Evolutionary conservation across 2,329 filamentous ascomycete genomes (phyloP).

Genomic region (Colletotrichum zoysiae): DNA sequence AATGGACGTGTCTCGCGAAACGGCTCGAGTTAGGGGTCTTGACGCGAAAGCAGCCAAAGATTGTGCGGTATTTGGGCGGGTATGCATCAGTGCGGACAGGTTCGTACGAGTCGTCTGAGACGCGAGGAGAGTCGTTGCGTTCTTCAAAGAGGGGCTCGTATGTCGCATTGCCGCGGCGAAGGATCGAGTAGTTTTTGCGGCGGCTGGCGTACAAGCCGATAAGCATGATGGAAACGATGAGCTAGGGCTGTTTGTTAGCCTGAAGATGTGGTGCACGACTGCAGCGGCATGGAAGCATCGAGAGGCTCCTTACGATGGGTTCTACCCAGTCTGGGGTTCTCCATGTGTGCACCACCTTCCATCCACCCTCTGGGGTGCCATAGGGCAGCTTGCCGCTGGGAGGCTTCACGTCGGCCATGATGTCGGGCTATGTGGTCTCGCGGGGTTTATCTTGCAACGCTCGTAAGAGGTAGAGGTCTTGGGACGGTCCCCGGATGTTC

Average conservation of each 20-base stretch:
- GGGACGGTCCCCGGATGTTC: background rate
- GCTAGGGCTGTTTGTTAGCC: conserved; percentile 44
- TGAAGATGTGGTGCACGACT: background rate
- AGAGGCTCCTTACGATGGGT: conserved; percentile 47
- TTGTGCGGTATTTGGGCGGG: conserved; percentile 62
- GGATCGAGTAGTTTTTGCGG: conserved; percentile 52
- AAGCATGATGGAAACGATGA: conserved; percentile 54
- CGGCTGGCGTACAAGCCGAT: conserved; percentile 54
- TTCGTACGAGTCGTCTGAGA: conserved; percentile 44
- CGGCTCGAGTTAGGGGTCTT: conserved; percentile 71
- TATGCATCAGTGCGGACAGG: conserved; percentile 46
- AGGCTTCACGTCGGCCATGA: conserved; percentile 37
- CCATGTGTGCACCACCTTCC: conserved; percentile 46
- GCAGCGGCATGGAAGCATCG: background rate
- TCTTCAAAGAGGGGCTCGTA: conserved; percentile 46
- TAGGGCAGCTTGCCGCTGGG: conserved; percentile 36
- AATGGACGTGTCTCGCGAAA: conserved; percentile 72
- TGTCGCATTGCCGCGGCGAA: conserved; percentile 41
- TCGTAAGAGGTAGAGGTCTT: background rate
- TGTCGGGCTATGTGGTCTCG: background rate
- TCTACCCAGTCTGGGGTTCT: conserved; percentile 52
- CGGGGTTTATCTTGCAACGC: background rate
- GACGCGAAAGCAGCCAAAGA: conserved; percentile 59
- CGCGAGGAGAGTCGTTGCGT: conserved; percentile 43
- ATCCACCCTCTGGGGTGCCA: conserved; percentile 44